Evolutionary conservation across 176 grass and related monocot species (phyloP), one percentile per base, ranked within the genome.

Genomic region (Triticum urartu): DNA sequence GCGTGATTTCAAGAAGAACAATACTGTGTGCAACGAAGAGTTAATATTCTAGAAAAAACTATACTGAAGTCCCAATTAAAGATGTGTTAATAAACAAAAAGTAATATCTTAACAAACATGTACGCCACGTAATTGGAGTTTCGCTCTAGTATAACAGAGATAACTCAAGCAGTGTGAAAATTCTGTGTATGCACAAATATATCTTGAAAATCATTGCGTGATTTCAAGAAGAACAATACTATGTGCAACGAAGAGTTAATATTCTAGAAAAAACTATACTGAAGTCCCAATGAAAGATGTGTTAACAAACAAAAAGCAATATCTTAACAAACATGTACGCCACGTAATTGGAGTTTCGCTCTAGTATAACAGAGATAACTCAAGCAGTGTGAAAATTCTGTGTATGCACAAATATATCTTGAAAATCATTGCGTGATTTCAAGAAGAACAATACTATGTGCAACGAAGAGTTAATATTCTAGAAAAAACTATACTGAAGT

Each of bases 131-230:
- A 80, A 86, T 77, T 85, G 47, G 25, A 70, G 40, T 60, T 83
- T 72, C 63, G 43, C 52, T 65, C 72, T 43, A 63, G 52, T 74
- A 14, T 12, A 78, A 64, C 35, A 22, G 79, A 79, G n/a, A 77
- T 12, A 78, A 63, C 34, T 88, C 82, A 93, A 91, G 77, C 86
- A 85, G 63, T 88, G 89, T 81, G 50, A 81, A 88, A 30, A 50
- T 68, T 81, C 58, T 59, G 21, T 85, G 79, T 92, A 86, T 79
- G 83, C 83, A 89, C 86, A 83, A 43, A 86, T 28, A 79, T 86
- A 83, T 79, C 78, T 82, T 82, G 86, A 59, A 38, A 83, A 52
- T 13, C 83, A 86, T 83, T 21, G 45, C 11, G 42, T 3, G 34
- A 74, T 66, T 72, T 82, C 83, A 88, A 82, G 80, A 86, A 82